Conservation (phyloP, 23 red algal species). For the Gracilaria caudata region DNA sequence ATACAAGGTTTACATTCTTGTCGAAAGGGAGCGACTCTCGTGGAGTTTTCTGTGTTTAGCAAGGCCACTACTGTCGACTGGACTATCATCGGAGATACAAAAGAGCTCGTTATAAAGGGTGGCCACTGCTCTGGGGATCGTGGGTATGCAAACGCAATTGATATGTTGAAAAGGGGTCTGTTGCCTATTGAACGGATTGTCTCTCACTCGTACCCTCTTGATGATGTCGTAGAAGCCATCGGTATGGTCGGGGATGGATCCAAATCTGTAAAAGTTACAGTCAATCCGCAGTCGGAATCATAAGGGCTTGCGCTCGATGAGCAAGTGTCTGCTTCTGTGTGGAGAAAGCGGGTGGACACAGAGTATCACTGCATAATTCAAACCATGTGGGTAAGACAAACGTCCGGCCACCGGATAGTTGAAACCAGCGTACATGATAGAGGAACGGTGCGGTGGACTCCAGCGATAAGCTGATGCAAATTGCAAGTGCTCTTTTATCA, state of each 20-base stretch:
- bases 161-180: constrained; percentile 55
- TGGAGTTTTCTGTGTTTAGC: constrained; percentile 83
- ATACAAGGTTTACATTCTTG: constrained; percentile 72
- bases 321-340: neutral
- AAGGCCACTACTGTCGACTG: constrained; percentile 68
- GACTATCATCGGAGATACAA: constrained; percentile 85
- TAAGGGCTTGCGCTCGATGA: neutral
- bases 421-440: too few species aligned
- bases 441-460: too few species aligned
- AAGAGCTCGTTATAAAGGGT: constrained; percentile 70
- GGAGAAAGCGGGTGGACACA: neutral
- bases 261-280: constrained; percentile 41
- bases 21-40: constrained; percentile 74
- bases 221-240: constrained; percentile 73
- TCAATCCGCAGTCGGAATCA: constrained; percentile 22
- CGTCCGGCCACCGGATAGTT: too few species aligned
- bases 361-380: too few species aligned
- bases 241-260: constrained; percentile 57
- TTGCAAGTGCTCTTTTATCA: too few species aligned
- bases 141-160: constrained; percentile 75
- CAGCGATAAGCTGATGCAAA: too few species aligned
- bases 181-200: constrained; percentile 79
- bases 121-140: constrained; percentile 84
- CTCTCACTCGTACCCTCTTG: constrained; percentile 45
- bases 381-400: too few species aligned